Evolutionary conservation across 2,329 filamentous ascomycete species (phyloP).

Genomic region (Alternaria arbusti): DNA sequence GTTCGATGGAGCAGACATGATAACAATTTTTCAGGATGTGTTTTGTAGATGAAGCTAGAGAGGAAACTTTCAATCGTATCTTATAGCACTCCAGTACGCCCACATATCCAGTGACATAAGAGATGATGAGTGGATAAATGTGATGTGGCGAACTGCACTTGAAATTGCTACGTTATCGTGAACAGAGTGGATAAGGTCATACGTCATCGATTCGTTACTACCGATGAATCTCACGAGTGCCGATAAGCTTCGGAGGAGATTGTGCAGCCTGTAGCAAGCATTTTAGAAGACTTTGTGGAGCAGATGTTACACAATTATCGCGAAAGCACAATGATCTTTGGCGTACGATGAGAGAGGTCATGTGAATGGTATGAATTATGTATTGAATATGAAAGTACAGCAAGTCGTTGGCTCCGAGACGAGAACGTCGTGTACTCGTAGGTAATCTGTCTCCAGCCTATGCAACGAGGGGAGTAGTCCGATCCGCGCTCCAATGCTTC

Average conservation of each 20-base stretch:
- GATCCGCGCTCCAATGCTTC: neutral
- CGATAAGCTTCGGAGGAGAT: slow-evolving; percentile 9
- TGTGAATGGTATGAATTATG: slow-evolving; percentile 2
- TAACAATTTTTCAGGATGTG: neutral
- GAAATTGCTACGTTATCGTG: neutral
- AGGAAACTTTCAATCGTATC: neutral
- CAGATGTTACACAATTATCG: neutral
- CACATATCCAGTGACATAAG: neutral
- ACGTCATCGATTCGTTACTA: slow-evolving; percentile 1
- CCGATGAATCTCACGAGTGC: slow-evolving; percentile 9
- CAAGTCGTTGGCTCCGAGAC: slow-evolving; percentile 1
- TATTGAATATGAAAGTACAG: slow-evolving; percentile 12
- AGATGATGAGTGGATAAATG: neutral
- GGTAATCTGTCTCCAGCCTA: neutral
- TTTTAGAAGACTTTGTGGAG: neutral
- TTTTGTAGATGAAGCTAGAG: neutral
- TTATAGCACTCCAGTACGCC: neutral
- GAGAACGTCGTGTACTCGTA: neutral
- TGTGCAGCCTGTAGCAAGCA: neutral
- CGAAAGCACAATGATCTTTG: neutral
- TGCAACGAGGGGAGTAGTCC: neutral
- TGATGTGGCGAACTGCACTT: neutral
- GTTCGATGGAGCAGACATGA: slow-evolving; percentile 20
- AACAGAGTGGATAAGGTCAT: neutral
- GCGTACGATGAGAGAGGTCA: neutral